Evolutionary conservation across 805 yeast genomes (phyloP), one percentile per base, ranked within the genome.

Genomic region (Nematodospora valgi): DNA sequence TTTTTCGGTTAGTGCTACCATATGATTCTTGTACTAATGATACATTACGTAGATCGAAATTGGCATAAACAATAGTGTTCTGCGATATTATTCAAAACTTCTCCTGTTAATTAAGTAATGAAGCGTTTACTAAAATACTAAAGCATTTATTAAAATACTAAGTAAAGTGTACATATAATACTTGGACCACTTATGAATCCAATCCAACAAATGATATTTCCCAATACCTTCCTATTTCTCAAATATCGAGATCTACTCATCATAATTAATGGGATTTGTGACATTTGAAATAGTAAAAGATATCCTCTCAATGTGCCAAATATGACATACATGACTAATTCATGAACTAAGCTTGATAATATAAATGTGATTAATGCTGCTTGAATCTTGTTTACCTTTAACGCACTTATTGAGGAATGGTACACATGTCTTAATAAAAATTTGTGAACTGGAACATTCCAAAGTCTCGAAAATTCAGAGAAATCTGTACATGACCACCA

Each of bases 401-500:
- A 68, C 0, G 87, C 80, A 46, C 93, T 78, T 39, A 91, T 84
- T 7, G 93, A 78, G 17, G 94, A 80, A 54, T 89, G 96, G 58
- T 93, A 94, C 2, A 93, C 98, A 54, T 94, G 99, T 45, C 98
- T 74, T 29, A 89, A 65, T 40, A 93, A 64, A 47, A 93, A 93
- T 51, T 78, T 75, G 56, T 93, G 96, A 15, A 93, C 98, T 0
- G 98, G 96, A 7, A 76, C 74, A 56, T 93, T 93, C 98, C 99
- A 94, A 43, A 84, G 79, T 45, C 97, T 71, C 8, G 96, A 82
- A 57, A 86, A 93, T 54, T 89, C 89, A 38, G 85, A 85, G 96
- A 97, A 93, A 27, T 86, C 83, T 13, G 82, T 78, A 42, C 94
- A 85, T 48, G 89, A 86, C 98, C 99, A 93, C 98, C 98, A 94